Percentiles rank a stretch among this genome's conserved stretches.
Evolutionary conservation across 495 filamentous ascomycete species (phyloP).

Genomic region (Neurospora intermedia): DNA sequence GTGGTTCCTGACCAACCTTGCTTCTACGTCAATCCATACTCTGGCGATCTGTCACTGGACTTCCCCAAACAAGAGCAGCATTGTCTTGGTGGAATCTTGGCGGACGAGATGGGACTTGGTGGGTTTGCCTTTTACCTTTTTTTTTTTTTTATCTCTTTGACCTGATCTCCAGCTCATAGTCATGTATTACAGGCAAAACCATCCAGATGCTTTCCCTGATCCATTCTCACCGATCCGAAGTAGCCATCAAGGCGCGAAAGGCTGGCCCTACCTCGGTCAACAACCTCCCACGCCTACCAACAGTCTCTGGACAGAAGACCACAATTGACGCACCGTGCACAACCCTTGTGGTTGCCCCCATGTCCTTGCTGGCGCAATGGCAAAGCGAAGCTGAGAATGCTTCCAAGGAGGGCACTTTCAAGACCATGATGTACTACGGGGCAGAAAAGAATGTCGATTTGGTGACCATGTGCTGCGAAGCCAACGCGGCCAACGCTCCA

Average conservation of each 20-base stretch:
- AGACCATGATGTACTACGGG: conserved; percentile 84
- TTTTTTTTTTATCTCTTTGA: neutral
- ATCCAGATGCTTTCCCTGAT: conserved; percentile 96
- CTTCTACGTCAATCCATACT: conserved; percentile 96
- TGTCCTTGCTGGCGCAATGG: conserved; percentile 91
- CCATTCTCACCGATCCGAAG: conserved; percentile 65
- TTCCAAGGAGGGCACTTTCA: conserved; percentile 69
- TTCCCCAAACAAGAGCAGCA: conserved; percentile 92
- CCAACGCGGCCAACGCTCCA: conserved; percentile 64
- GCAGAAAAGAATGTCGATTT: conserved; percentile 69
- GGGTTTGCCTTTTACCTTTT: neutral
- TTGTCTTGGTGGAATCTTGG: conserved; percentile 86
- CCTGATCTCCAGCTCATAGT: neutral
- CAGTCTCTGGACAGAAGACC: conserved; percentile 27
- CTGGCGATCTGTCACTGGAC: conserved; percentile 82
- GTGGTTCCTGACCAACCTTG: conserved; percentile 47
- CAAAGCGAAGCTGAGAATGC: conserved; percentile 88
- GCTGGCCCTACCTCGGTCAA: conserved; percentile 24
- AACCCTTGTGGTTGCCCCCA: conserved; percentile 88
- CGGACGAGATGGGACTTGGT: conserved; percentile 79
- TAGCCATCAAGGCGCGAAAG: conserved; percentile 49
- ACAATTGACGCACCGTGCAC: conserved; percentile 70
- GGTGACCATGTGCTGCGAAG: conserved; percentile 61
- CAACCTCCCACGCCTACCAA: conserved; percentile 46
- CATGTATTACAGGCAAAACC: conserved; percentile 53